Evolutionary conservation across 2,329 filamentous ascomycete species (phyloP), one percentile per base, ranked within the genome.

Genomic region (Calonectria crousiana): DNA sequence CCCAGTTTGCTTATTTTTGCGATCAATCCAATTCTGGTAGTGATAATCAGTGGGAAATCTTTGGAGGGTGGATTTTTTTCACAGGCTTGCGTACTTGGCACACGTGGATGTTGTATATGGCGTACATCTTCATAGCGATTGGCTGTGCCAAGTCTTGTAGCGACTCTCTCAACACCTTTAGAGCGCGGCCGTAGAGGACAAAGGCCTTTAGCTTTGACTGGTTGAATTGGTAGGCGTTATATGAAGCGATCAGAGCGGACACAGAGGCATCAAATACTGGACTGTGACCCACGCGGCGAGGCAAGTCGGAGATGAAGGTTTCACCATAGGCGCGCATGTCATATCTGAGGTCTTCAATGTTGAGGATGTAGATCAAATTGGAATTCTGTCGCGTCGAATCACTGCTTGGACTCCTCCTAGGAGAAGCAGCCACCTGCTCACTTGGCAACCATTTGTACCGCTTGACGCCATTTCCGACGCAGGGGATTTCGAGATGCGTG

Each of bases 271-370:
- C 78, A 0, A 80, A 70, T 6, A 70, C 69, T 2, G 72, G 34
- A 11, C 49, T 78, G 14, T 56, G 72, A 0, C 78, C 78, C 2
- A 80, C 44, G 0, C 77, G 78, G 0, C 72, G 52, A 0, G 77
- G 76, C 0, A 80, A 67, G 4, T 80, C 78, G 0, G 74, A 53
- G 0, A 80, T 58, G 16, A 78, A 51, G 2, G 30, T 20, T 0
- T 76, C 77, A 0, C 78, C 78, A 5, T 78, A 78, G 0, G 75
- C 65, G 1, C 78, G 77, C 2, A 80, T 72, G 20, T 80, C 75
- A 10, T 76, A 80, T 23, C 78, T 71, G 20, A 74, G 64, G 53
- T 80, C 78, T 5, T 80, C 72, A 0, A 76, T 74, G 6, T 70
- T 75, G 0, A 80, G 76, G 20, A 78, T 73, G 16, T 75, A 72